These are phyloP conservation scores for Cryptosporidium andersoni DNA, from an alignment of 169 alveolate genomes.

Conservation along the genomic window DNA sequence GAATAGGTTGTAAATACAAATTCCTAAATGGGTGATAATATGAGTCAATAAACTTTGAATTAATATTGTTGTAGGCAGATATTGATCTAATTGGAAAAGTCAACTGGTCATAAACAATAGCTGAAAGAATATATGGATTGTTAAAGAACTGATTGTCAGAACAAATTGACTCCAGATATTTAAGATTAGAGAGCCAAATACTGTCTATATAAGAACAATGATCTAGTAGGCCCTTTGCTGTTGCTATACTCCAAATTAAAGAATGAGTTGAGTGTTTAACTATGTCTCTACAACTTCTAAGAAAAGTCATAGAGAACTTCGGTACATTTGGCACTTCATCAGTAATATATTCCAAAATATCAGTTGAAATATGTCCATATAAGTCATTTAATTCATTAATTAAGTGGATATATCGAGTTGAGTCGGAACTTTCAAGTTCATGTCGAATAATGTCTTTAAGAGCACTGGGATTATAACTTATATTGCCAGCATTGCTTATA, in stretches of 20 bases:
- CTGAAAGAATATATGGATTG: conserved; percentile 8
- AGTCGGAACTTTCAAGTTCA: conserved; percentile 32
- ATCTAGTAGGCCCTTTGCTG: conserved; percentile 15
- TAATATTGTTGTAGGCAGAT: too few species aligned
- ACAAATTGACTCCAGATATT: background rate
- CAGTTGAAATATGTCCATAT: conserved; percentile 14
- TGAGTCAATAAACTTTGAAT: too few species aligned
- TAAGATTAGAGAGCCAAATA: conserved; percentile 39
- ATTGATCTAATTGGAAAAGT: background rate
- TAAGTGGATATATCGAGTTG: conserved; percentile 12
- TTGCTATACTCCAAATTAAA: too few species aligned
- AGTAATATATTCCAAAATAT: conserved; percentile 9
- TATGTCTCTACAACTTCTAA: background rate
- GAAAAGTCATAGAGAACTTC: conserved; percentile 18
- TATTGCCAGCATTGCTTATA: background rate
- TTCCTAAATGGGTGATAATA: conserved; percentile 43
- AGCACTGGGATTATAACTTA: conserved; percentile 3
- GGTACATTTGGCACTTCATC: conserved; percentile 43
- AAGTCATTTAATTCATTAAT: conserved; percentile 1
- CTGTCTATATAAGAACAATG: conserved; percentile 12
- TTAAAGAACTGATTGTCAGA: background rate
- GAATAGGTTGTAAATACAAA: background rate
- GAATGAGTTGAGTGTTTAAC: too few species aligned
- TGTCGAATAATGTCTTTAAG: conserved; percentile 32
- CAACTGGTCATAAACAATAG: conserved; percentile 22